Conservation (phyloP, 192 early-diverging fungal species). For the Geranomyces michiganensis region DNA sequence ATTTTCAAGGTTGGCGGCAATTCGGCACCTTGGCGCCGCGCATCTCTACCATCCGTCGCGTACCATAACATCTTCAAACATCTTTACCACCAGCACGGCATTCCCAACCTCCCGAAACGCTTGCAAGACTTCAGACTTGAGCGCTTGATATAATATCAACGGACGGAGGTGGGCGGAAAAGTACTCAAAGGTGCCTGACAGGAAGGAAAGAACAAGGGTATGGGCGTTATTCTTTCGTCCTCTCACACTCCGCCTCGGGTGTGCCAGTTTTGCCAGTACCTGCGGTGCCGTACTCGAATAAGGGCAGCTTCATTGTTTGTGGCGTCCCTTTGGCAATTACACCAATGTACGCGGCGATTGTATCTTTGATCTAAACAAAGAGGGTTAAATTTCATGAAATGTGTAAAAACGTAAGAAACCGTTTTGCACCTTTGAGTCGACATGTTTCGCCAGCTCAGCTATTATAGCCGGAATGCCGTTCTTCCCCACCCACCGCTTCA, state of each 20-base stretch:
- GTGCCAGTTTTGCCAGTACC: slow-evolving; percentile 29
- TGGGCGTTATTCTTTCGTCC: too few species aligned
- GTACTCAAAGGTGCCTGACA: slow-evolving; percentile 44
- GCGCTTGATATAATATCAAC: slow-evolving; percentile 31
- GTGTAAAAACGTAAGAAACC: slow-evolving; percentile 6
- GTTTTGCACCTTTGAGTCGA: slow-evolving; percentile 26
- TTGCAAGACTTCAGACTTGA: slow-evolving; percentile 51
- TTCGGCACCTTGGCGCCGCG: too few species aligned
- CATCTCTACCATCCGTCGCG: background rate
- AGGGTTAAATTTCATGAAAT: too few species aligned
- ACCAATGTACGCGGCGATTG: slow-evolving; percentile 42
- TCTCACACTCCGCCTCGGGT: too few species aligned
- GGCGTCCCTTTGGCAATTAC: slow-evolving; percentile 48
- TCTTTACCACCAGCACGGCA: slow-evolving; percentile 32
- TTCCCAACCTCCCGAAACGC: slow-evolving; percentile 53
- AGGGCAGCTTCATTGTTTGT: slow-evolving; percentile 44
- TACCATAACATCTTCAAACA: slow-evolving; percentile 41
- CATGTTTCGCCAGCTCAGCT: slow-evolving; percentile 41
- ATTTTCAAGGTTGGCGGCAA: background rate
- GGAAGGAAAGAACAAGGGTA: background rate
- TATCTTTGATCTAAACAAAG: slow-evolving; percentile 36
- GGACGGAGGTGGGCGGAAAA: slow-evolving; percentile 44
- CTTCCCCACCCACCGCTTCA: slow-evolving; percentile 34
- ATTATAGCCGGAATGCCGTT: slow-evolving; percentile 38
- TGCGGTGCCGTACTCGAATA: slow-evolving; percentile 50